These are phyloP conservation scores for Huntiella decipiens DNA, from an alignment of 2,329 filamentous ascomycete genomes.

Conservation along the genomic window DNA sequence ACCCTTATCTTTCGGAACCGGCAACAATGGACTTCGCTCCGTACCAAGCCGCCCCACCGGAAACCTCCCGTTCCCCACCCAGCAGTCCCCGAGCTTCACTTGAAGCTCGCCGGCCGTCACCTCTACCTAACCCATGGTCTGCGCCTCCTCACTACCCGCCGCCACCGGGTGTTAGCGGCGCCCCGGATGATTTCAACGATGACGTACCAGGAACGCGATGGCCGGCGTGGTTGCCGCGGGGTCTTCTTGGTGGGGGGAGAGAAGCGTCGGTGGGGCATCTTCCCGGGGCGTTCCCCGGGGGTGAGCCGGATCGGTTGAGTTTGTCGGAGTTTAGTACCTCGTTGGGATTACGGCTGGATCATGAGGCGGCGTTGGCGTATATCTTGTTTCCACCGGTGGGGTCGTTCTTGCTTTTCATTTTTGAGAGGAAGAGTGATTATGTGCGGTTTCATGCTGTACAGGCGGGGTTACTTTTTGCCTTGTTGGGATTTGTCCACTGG, in stretches of 20 bases:
- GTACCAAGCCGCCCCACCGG: slow-evolving; percentile 83
- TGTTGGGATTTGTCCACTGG: slow-evolving; percentile 57
- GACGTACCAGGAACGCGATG: slow-evolving; percentile 18
- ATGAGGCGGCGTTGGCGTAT: slow-evolving; percentile 84
- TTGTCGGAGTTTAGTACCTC: slow-evolving; percentile 81
- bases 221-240: no score
- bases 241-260: no score
- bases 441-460: slow-evolving; percentile 98
- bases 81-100: slow-evolving; percentile 37
- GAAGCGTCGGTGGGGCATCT: slow-evolving; percentile 13
- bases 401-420: slow-evolving; percentile 61
- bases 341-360: slow-evolving; percentile 66
- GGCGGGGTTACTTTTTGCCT: slow-evolving; percentile 63
- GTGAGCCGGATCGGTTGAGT: slow-evolving; percentile 29
- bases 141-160: slow-evolving; percentile 12
- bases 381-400: slow-evolving; percentile 68
- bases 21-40: slow-evolving; percentile 76
- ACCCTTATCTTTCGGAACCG: neutral
- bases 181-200: slow-evolving; percentile 17
- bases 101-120: slow-evolving; percentile 32
- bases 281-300: slow-evolving; percentile 21
- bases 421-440: slow-evolving; percentile 93
- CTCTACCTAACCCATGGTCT: slow-evolving; percentile 19
- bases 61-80: slow-evolving; percentile 59
- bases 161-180: slow-evolving; percentile 21